These are phyloP conservation scores for Lignosus rhinocerotis DNA, from an alignment of 1,284 basidiomycete species.

Conservation along the genomic window DNA sequence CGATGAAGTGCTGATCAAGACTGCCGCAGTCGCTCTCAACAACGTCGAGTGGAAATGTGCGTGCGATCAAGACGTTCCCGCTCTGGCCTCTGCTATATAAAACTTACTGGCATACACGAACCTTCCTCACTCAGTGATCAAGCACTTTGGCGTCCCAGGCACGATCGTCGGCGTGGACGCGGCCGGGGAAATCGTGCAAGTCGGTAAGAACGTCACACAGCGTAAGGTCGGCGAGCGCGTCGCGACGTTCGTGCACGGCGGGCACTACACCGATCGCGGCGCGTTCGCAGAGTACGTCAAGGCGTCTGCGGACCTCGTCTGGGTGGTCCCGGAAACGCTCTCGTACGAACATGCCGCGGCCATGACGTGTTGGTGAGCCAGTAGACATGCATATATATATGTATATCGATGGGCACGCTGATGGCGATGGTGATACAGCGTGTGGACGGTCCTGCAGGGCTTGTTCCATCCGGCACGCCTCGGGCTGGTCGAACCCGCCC, in stretches of 20 bases:
- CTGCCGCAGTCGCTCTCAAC: slow-evolving; percentile 20
- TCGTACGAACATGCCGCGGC: slow-evolving; percentile 39
- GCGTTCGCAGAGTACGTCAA: slow-evolving; percentile 45
- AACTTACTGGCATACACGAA: slow-evolving; percentile 6
- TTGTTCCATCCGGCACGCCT: slow-evolving; percentile 30
- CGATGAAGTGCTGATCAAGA: slow-evolving; percentile 28
- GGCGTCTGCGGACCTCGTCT: slow-evolving; percentile 33
- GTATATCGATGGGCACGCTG: neutral
- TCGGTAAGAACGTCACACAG: slow-evolving; percentile 26
- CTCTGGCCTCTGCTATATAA: neutral
- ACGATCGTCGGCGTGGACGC: slow-evolving; percentile 30
- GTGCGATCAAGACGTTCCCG: neutral
- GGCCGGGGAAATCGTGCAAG: slow-evolving; percentile 27
- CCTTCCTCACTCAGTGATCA: slow-evolving; percentile 5
- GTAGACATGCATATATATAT: neutral
- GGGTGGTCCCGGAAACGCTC: slow-evolving; percentile 35
- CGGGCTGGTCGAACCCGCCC: slow-evolving; percentile 28
- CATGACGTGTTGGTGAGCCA: slow-evolving; percentile 31
- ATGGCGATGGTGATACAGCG: slow-evolving; percentile 6
- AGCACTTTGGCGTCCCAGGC: slow-evolving; percentile 15
- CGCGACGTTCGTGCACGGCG: slow-evolving; percentile 30
- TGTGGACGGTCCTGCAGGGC: slow-evolving; percentile 38
- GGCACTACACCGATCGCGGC: slow-evolving; percentile 31
- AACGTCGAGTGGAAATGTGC: neutral
- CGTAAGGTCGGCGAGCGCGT: slow-evolving; percentile 30